These are phyloP conservation scores for Leishmania aethiopica DNA, from an alignment of 208 protist species.

Conservation along the genomic window DNA sequence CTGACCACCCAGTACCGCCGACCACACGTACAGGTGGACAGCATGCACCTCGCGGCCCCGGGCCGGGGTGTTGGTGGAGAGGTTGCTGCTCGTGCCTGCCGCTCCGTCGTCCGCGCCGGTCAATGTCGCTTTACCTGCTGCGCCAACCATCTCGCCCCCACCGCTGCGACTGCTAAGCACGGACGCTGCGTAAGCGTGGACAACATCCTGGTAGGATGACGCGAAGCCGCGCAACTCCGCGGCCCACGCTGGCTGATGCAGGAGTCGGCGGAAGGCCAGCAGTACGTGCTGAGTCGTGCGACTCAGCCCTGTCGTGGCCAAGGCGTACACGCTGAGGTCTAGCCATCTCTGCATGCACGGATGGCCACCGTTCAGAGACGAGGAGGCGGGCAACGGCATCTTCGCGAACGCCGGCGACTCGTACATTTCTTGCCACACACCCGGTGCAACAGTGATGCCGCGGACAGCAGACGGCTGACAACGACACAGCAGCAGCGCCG, in stretches of 20 bases:
- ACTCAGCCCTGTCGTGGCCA: slow-evolving; percentile 36
- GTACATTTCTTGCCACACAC: slow-evolving; percentile 27
- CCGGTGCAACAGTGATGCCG: background rate
- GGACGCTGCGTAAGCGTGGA: slow-evolving; percentile 22
- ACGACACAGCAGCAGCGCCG: slow-evolving; percentile 38
- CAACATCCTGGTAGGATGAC: slow-evolving; percentile 19
- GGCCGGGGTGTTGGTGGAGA: background rate
- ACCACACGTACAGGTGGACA: slow-evolving; percentile 35
- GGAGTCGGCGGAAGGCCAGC: slow-evolving; percentile 28
- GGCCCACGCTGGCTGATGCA: slow-evolving; percentile 35
- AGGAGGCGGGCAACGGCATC: slow-evolving; percentile 2
- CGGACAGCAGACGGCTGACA: slow-evolving; percentile 32
- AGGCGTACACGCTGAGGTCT: slow-evolving; percentile 26
- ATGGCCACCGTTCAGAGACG: slow-evolving; percentile 10
- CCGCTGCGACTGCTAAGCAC: slow-evolving; percentile 5
- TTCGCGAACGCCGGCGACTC: slow-evolving; percentile 29
- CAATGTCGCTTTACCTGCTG: background rate
- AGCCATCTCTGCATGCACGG: slow-evolving; percentile 24
- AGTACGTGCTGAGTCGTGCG: slow-evolving; percentile 34
- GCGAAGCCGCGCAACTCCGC: slow-evolving; percentile 34
- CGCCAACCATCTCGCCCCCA: background rate
- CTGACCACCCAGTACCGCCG: slow-evolving; percentile 40
- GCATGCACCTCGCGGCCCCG: slow-evolving; percentile 15
- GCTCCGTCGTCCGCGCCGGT: background rate
- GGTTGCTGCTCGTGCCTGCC: background rate